Conservation (phyloP, 2,329 filamentous ascomycete species). For the Fusarium napiforme region DNA sequence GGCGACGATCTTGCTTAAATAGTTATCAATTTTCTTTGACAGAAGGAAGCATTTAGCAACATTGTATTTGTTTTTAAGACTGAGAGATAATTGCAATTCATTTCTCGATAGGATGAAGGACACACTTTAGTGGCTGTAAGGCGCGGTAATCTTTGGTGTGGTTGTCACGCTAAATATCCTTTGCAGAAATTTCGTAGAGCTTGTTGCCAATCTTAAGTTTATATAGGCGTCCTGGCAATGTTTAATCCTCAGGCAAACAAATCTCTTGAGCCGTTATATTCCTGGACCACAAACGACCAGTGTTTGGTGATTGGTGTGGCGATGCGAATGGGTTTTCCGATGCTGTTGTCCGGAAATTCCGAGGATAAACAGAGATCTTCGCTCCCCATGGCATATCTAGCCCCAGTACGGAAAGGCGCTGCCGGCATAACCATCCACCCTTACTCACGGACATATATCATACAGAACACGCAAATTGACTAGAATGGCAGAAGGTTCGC, state of each 20-base stretch:
- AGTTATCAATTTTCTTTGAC: rapidly evolving
- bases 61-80: rapidly evolving
- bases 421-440: rapidly evolving
- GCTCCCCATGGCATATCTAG: neutral
- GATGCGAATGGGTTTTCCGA: neutral
- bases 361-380: neutral
- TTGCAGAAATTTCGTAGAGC: neutral
- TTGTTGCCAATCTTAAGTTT: too few species aligned
- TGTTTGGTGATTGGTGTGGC: neutral
- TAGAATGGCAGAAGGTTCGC: rapidly evolving
- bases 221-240: rapidly evolving
- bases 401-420: neutral
- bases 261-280: rapidly evolving
- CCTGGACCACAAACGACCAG: neutral
- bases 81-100: rapidly evolving
- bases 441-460: neutral
- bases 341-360: neutral
- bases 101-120: rapidly evolving
- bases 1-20: neutral
- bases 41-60: neutral
- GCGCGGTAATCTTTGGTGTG: neutral
- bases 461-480: neutral
- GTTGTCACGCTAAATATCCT: rapidly evolving
- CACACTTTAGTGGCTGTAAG: too few species aligned
- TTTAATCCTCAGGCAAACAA: rapidly evolving